Conservation (phyloP, 1,139 yeast genomes). For the Debaryomyces robertsiae region DNA sequence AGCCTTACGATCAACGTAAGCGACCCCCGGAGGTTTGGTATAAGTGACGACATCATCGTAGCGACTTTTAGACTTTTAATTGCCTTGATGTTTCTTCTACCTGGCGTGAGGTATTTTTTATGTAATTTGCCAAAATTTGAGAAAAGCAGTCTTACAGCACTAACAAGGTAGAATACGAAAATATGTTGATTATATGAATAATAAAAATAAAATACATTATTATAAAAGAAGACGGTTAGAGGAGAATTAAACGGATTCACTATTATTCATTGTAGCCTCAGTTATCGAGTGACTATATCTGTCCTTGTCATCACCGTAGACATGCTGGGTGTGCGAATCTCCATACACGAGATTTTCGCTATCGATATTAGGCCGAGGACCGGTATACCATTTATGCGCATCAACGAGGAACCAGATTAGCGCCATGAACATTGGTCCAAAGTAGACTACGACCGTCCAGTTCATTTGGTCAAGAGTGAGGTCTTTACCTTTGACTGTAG, state of each 20-base stretch:
- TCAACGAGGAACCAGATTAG: constrained; percentile 54
- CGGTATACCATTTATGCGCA: constrained; percentile 66
- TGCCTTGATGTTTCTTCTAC: too few relatives aligned
- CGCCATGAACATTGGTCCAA: constrained; percentile 62
- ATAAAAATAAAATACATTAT: too few relatives aligned
- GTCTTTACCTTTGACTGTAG: constrained; percentile 53
- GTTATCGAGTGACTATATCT: not conserved
- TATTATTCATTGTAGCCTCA: not conserved
- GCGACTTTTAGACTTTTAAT: too few relatives aligned
- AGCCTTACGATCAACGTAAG: too few relatives aligned
- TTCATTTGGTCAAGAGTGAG: constrained; percentile 57
- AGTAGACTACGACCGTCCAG: constrained; percentile 71
- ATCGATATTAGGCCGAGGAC: constrained; percentile 66
- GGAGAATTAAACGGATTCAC: not conserved
- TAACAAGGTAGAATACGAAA: too few relatives aligned
- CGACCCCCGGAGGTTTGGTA: too few relatives aligned
- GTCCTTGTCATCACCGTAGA: not conserved
- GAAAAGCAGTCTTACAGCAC: too few relatives aligned
- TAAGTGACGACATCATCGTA: too few relatives aligned
- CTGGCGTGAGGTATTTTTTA: too few relatives aligned
- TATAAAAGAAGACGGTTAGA: not conserved
- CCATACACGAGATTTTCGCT: constrained; percentile 29
- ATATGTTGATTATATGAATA: too few relatives aligned
- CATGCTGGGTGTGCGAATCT: not conserved
- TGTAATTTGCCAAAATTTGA: too few relatives aligned